These are phyloP conservation scores for Caloboletus inedulis DNA, from an alignment of 1,284 basidiomycete genomes.

Conservation along the genomic window DNA sequence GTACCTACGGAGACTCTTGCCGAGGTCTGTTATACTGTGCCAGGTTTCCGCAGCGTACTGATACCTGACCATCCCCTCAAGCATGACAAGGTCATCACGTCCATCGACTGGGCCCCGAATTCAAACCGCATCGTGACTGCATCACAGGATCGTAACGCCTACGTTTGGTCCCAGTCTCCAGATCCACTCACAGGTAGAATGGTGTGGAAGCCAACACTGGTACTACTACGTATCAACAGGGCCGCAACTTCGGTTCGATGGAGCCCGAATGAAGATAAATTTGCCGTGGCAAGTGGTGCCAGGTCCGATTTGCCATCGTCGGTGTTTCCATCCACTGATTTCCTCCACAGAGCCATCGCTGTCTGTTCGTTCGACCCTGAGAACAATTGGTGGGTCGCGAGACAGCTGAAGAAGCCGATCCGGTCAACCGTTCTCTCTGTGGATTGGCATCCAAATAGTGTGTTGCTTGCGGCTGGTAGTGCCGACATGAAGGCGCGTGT, in stretches of 20 bases:
- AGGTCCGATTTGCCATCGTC: slow-evolving; percentile 44
- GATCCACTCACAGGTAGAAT: slow-evolving; percentile 67
- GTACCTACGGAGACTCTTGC: slow-evolving; percentile 75
- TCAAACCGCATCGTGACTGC: slow-evolving; percentile 98
- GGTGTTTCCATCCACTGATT: slow-evolving; percentile 1
- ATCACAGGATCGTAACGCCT: slow-evolving; percentile 98
- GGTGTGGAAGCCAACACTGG: slow-evolving; percentile 96
- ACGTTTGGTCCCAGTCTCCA: slow-evolving; percentile 89
- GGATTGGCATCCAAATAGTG: slow-evolving; percentile 98
- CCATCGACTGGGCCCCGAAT: slow-evolving; percentile 97
- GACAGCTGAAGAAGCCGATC: slow-evolving; percentile 96
- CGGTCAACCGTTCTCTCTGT: slow-evolving; percentile 89
- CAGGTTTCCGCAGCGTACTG: background rate
- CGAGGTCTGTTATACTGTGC: slow-evolving; percentile 57
- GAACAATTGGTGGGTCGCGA: slow-evolving; percentile 99
- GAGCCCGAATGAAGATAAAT: slow-evolving; percentile 98
- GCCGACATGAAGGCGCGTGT: slow-evolving; percentile 96
- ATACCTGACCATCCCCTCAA: slow-evolving; percentile 33
- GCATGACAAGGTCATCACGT: slow-evolving; percentile 99
- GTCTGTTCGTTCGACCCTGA: slow-evolving; percentile 95
- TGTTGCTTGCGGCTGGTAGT: slow-evolving; percentile 90
- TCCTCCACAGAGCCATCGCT: slow-evolving; percentile 75
- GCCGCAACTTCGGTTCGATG: slow-evolving; percentile 95
- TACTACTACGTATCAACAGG: slow-evolving; percentile 91
- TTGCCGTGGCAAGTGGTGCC: slow-evolving; percentile 96